These are phyloP conservation scores for Epichloe hybrida DNA, from an alignment of 2,329 filamentous ascomycete genomes.

Conservation along the genomic window DNA sequence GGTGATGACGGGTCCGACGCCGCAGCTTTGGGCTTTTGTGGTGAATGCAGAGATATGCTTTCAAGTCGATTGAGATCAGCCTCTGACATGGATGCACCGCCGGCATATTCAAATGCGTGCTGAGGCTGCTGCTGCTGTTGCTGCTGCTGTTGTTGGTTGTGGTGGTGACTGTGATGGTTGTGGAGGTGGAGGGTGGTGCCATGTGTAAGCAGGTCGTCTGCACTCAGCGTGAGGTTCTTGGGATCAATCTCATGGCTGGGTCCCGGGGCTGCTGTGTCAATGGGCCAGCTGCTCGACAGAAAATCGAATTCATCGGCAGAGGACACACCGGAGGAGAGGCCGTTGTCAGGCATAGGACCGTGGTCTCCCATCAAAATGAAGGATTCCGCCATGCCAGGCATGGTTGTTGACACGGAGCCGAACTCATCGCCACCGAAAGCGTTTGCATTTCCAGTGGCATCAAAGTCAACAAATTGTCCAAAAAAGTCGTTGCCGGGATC, in stretches of 20 bases:
- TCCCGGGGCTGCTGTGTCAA: constrained; percentile 13
- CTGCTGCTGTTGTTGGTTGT: background rate
- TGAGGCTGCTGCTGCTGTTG: constrained; percentile 6
- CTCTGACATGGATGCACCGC: constrained; percentile 30
- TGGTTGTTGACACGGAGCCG: constrained; percentile 10
- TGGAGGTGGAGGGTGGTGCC: background rate
- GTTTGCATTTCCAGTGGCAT: constrained; percentile 12
- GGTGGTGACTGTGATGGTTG: background rate
- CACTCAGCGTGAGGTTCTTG: constrained; percentile 13
- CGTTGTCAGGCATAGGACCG: constrained; percentile 12
- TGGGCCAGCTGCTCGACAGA: constrained; percentile 20
- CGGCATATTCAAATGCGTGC: constrained; percentile 12
- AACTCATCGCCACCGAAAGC: constrained; percentile 11
- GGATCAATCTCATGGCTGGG: constrained; percentile 19
- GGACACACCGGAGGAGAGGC: constrained; percentile 21
- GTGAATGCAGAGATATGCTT: constrained; percentile 31
- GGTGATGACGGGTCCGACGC: constrained; percentile 19
- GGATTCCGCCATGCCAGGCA: constrained; percentile 14
- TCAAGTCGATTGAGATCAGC: constrained; percentile 33
- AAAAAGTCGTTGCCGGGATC: constrained; percentile 23
- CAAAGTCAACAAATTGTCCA: constrained; percentile 25
- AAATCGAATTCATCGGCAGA: constrained; percentile 24
- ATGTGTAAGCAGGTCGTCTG: constrained; percentile 1
- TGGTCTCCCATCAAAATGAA: constrained; percentile 14
- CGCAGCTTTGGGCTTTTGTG: constrained; percentile 14